Conservation (phyloP, 495 filamentous ascomycete species). For the Penicillium manginii region DNA sequence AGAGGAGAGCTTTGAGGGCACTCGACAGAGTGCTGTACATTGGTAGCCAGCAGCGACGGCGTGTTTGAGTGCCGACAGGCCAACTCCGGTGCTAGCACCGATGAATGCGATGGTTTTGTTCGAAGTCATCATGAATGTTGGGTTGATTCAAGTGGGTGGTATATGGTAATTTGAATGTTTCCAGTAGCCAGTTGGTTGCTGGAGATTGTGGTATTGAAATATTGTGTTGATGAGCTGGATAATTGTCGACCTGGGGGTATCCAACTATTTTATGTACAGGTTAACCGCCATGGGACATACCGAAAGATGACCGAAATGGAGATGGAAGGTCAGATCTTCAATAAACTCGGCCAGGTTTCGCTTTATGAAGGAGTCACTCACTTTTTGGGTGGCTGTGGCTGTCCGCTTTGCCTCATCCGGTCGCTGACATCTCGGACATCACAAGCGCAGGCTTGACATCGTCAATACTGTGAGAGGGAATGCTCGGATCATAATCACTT, state of each 20-base stretch:
- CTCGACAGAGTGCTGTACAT: slow-evolving; percentile 59
- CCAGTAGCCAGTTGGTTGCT: not conserved
- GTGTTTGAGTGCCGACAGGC: slow-evolving; percentile 49
- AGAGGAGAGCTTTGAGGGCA: slow-evolving; percentile 61
- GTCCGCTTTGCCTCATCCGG: slow-evolving; percentile 3
- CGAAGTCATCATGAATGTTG: slow-evolving; percentile 16
- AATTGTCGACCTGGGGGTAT: too few relatives aligned
- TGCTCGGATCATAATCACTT: not conserved
- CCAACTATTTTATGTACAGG: too few relatives aligned
- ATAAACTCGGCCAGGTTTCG: not conserved
- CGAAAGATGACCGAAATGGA: not conserved
- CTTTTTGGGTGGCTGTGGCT: not conserved
- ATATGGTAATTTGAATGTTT: not conserved
- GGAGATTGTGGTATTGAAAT: not conserved
- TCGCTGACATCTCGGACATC: not conserved
- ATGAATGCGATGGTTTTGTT: slow-evolving; percentile 49
- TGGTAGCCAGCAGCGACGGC: slow-evolving; percentile 54
- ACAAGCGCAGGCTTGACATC: slow-evolving; percentile 3
- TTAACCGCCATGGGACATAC: not conserved
- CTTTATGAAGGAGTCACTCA: not conserved
- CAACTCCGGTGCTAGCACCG: slow-evolving; percentile 56
- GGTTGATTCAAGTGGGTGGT: not conserved
- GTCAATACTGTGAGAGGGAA: not conserved
- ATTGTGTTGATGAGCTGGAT: too few relatives aligned
- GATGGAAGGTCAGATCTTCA: not conserved